Base-by-base conservation (phyloP, 129 eudicot genomes). In the Flaveria linearis region DNA sequence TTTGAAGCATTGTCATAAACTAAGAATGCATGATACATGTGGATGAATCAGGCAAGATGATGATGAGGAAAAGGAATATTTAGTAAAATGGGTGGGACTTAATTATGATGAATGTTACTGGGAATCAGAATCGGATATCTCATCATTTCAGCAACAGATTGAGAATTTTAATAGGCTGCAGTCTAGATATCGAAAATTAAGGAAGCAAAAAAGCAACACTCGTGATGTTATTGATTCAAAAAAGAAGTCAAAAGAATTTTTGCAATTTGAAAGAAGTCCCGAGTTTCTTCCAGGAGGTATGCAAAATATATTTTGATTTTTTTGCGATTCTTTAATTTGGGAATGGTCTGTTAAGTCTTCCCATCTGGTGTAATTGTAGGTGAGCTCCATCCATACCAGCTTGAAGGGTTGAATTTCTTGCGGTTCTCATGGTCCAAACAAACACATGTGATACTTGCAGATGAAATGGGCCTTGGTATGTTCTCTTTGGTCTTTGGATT, bases 391-490 rank as follows among this genome's bases (percentile, higher is more conserved):
- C 99, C 99, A 3, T 95, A 95, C 83, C 99, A 95, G 83, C 96
- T 95, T 49, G 99, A 95, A 77, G 99, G 99, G 62, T 85, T 95
- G 87, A 95, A 95, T 75, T 95, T 95, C 81, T 84, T 95, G 72
- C 96, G 99, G 14, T 95, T 86, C 78, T 85, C 99, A 53, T 95
- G 96, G 93, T 87, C 92, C 52, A 95, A 95, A 74, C 92, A 91
- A 78, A 95, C 99, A 20, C 99, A 91, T 52, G 97, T 95, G 82
- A 91, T 95, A 80, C 97, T 95, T 82, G 99, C 99, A 16, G 99
- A 95, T 71, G 99, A 95, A 74, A 91, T 95, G 99, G 99, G 99
- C 18, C 97, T 95, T 81, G 99, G 99, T 95, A 87, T 57, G 85
- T 80, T 71, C 45, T 67, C 30, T 10, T 57, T 18, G 23, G 41